Percentiles rank a stretch among this genome's conserved stretches.
Conservation (phyloP, 1,139 yeast genomes). For the Candida sp. region DNA sequence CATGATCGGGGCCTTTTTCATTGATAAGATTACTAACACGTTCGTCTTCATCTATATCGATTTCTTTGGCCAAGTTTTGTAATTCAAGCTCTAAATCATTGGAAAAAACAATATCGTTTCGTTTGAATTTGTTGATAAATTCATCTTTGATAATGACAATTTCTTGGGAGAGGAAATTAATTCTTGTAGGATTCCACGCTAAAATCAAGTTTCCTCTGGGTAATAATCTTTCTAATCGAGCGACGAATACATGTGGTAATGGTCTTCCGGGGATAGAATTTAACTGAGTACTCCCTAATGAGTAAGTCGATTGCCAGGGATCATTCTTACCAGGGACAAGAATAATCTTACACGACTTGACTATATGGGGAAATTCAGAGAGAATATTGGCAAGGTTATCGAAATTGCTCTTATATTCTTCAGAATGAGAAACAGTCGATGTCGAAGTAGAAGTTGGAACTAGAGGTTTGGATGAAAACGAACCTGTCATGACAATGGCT, state of each 20-base stretch:
- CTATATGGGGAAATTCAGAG: constrained; percentile 29
- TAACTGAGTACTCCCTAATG: constrained; percentile 61
- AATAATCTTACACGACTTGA: constrained; percentile 43
- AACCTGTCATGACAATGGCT: constrained; percentile 46
- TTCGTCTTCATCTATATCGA: constrained; percentile 14
- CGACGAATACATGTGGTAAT: constrained; percentile 69
- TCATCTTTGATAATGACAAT: constrained; percentile 74
- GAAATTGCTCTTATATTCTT: constrained; percentile 67
- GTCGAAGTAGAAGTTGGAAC: constrained; percentile 41
- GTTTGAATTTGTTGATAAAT: constrained; percentile 61
- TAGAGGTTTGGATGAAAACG: constrained; percentile 68
- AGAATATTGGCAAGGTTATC: constrained; percentile 65
- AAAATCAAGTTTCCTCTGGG: constrained; percentile 50
- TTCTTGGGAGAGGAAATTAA: constrained; percentile 82
- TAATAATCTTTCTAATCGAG: constrained; percentile 59
- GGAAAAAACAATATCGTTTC: constrained; percentile 62
- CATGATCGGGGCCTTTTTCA: constrained; percentile 16
- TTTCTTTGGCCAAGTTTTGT: constrained; percentile 12
- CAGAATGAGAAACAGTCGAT: constrained; percentile 39
- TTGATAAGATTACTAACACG: constrained; percentile 15
- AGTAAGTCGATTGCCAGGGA: constrained; percentile 82
- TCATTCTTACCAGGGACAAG: constrained; percentile 89
- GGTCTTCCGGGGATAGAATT: constrained; percentile 66
- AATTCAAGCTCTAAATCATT: constrained; percentile 33
- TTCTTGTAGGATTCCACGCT: constrained; percentile 77